These are phyloP conservation scores for Leccinum truebloodii DNA, from an alignment of 768 basidiomycete species.

Conservation along the genomic window DNA sequence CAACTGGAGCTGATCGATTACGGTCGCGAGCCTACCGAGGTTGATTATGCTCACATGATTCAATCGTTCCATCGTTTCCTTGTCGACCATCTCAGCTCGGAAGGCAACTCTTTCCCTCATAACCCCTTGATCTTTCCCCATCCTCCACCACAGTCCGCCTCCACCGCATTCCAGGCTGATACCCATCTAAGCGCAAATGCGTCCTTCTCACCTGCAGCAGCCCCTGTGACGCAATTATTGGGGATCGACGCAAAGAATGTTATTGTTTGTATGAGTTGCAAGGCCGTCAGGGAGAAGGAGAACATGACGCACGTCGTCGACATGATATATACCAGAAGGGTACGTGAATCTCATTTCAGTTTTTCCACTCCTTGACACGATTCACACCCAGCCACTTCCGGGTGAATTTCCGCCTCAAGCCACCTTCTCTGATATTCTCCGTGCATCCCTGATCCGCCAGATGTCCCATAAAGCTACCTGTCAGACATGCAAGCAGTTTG, in stretches of 20 bases:
- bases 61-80: slow-evolving; percentile 95
- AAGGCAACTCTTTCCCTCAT: slow-evolving; percentile 63
- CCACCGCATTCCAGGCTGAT: slow-evolving; percentile 20
- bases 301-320: slow-evolving; percentile 84
- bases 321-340: slow-evolving; percentile 83
- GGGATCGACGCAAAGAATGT: slow-evolving; percentile 78
- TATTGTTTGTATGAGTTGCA: slow-evolving; percentile 75
- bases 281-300: slow-evolving; percentile 69
- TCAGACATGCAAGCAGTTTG: slow-evolving; percentile 74
- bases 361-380: not conserved
- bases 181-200: slow-evolving; percentile 13
- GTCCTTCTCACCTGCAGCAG: slow-evolving; percentile 42
- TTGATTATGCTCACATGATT: slow-evolving; percentile 85
- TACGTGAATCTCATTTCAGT: slow-evolving; percentile 31
- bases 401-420: slow-evolving; percentile 40
- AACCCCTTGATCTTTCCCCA: slow-evolving; percentile 56
- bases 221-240: slow-evolving; percentile 84
- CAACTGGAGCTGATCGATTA: slow-evolving; percentile 90
- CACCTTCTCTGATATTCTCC: slow-evolving; percentile 70
- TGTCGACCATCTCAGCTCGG: slow-evolving; percentile 77
- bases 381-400: slow-evolving; percentile 30
- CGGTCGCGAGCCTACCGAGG: slow-evolving; percentile 68
- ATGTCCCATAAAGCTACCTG: slow-evolving; percentile 88
- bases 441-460: slow-evolving; percentile 75
- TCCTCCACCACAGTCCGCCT: slow-evolving; percentile 12